A percentile compares a stretch with the other conserved stretches of the same genome.
Evolutionary conservation across 495 filamentous ascomycete genomes (phyloP).

Genomic region (Bryoglossum gracile): DNA sequence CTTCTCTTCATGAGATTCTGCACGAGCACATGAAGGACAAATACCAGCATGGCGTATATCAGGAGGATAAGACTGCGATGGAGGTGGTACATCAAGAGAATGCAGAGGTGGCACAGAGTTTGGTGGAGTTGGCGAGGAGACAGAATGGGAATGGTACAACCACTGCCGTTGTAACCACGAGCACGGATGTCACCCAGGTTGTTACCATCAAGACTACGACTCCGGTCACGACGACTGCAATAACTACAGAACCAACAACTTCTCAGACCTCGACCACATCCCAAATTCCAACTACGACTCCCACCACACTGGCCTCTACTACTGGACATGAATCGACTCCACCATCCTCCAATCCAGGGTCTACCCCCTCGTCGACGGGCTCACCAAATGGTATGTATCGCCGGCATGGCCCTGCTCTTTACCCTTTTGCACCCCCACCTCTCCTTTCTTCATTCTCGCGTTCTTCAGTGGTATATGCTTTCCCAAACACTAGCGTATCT

Average conservation of each 20-base stretch:
- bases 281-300: not conserved
- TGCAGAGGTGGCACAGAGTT: conserved; percentile 35
- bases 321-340: not conserved
- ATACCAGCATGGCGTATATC: conserved; percentile 40
- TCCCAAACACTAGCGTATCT: not conserved
- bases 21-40: conserved; percentile 31
- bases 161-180: not conserved
- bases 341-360: not conserved
- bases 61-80: conserved; percentile 33
- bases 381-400: conserved; percentile 11
- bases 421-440: conserved; percentile 7
- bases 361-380: not conserved
- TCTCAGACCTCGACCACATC: not conserved
- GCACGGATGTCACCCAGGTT: not conserved
- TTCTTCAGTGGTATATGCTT: no score
- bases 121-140: conserved; percentile 24
- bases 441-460: not conserved
- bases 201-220: not conserved
- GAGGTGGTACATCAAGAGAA: conserved; percentile 36
- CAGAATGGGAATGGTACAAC: conserved; percentile 5
- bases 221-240: not conserved
- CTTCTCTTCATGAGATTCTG: conserved; percentile 35
- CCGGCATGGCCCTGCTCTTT: conserved; percentile 5
- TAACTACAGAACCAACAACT: not conserved
- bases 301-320: not conserved